Evolutionary conservation across 2,329 filamentous ascomycete genomes (phyloP).

Genomic region (Colletotrichum trifolii): DNA sequence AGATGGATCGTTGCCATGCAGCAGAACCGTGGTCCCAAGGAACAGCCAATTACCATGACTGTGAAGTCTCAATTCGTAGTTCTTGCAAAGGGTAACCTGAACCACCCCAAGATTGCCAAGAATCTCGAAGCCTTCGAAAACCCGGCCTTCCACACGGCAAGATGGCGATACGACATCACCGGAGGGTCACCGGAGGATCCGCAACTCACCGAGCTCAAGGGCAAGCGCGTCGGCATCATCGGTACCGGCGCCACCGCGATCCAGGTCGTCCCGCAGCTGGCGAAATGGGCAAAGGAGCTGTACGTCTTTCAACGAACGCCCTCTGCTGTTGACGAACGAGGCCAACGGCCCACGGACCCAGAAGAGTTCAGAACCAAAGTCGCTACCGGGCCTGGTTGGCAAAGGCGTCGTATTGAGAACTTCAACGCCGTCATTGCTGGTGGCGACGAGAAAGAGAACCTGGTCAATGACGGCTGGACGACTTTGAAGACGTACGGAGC

Average conservation of each 20-base stretch:
- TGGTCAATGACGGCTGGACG: conserved; percentile 63
- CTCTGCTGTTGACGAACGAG: conserved; percentile 51
- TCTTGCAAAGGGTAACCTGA: conserved; percentile 52
- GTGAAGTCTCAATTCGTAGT: conserved; percentile 53
- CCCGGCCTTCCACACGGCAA: conserved; percentile 56
- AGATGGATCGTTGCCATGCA: conserved; percentile 40
- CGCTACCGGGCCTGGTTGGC: conserved; percentile 59
- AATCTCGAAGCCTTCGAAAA: conserved; percentile 56
- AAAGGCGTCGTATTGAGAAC: conserved; percentile 57
- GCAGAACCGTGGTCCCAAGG: conserved; percentile 42
- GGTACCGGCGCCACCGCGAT: conserved; percentile 63
- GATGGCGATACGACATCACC: conserved; percentile 57
- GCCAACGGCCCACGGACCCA: conserved; percentile 52
- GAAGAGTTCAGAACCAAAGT: conserved; percentile 51
- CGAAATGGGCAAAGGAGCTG: conserved; percentile 59
- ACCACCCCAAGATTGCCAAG: conserved; percentile 54
- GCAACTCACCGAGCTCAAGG: conserved; percentile 56
- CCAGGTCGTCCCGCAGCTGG: conserved; percentile 57
- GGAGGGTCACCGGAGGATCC: conserved; percentile 54
- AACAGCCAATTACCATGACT: conserved; percentile 42
- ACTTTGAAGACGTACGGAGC: conserved; percentile 51
- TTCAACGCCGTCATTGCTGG: conserved; percentile 50
- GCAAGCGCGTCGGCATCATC: conserved; percentile 59
- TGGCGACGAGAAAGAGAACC: conserved; percentile 49
- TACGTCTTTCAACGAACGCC: conserved; percentile 70